Base-by-base conservation (phyloP, 768 basidiomycete genomes). In the Lactarius tabidus region DNA sequence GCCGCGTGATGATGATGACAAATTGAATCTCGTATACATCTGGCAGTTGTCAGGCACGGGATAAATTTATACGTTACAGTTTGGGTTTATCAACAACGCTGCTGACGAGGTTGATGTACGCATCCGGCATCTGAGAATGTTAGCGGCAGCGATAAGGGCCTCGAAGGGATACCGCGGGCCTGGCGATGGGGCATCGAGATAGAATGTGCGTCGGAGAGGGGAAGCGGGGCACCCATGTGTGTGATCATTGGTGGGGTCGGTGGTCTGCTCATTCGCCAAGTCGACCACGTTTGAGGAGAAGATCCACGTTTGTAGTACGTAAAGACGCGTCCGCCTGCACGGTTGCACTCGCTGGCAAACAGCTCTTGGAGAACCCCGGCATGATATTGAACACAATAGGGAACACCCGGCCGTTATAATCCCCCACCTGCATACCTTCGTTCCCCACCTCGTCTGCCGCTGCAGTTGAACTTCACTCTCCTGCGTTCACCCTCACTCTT, bases 231-330 rank as follows among this genome's bases (percentile, higher is more conserved):
- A 6, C 5, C 15, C 60, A 57, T 59, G 57, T 56, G 67, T 59
- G 67, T 55, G 35, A 43, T 56, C 38, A 69, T 69, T 69, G 67
- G 67, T 17, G 56, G n/a, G 53, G 3, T 23, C 35, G 33, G 31
- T 6, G 17, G 17, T 7, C 12, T 20, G 2, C 15, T 14, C 10
- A 23, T 33, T n/a, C n/a, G 52, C 20, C 17, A 29, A 38, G 36
- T 28, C 12, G n/a, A 33, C 23, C 58, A 67, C 65, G 65, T 66
- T 69, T 45, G 67, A 67, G 31, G 61, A 39, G 18, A 8, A 1
- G 1, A 51, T 45, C 52, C 66, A 67, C 68, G 68, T 67, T 67
- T 60, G 58, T 63, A 58, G 41, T 61, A 63, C 63, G 66, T 69
- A 67, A 48, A 67, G 31, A 23, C 48, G 10, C 43, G 43, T 18